A percentile compares a stretch with the other conserved stretches of the same genome.
phyloP scores from a whole-genome alignment of 1,284 basidiomycete genomes.

The Sparassis latifolia region DNA sequence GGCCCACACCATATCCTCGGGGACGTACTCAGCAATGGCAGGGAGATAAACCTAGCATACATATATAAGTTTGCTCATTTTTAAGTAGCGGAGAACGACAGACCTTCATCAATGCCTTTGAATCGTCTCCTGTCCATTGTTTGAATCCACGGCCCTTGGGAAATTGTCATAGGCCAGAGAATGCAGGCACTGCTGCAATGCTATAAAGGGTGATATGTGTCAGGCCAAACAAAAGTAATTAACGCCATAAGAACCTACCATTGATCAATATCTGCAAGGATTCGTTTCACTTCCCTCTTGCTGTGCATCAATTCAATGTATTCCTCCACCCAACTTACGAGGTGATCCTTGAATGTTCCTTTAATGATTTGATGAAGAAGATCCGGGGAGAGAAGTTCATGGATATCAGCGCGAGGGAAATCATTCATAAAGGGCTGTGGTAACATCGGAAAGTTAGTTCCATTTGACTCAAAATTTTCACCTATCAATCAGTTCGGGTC shows the following conservation, averaged over 20 bases:
- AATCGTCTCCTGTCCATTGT: slow-evolving; percentile 20
- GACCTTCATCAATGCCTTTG: slow-evolving; percentile 18
- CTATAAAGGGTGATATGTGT: slow-evolving; percentile 2
- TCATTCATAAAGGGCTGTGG: slow-evolving; percentile 7
- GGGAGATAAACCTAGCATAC: slow-evolving; percentile 15
- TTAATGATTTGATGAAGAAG: no score
- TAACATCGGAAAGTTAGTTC: no score
- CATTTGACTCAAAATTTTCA: no score
- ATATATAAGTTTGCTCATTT: background rate
- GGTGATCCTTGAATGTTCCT: slow-evolving; percentile 8
- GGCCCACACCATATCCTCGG: slow-evolving; percentile 11
- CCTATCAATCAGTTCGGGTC: no score
- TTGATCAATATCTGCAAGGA: slow-evolving; percentile 15
- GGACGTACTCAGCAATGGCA: slow-evolving; percentile 17
- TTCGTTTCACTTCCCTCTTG: background rate
- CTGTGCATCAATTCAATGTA: slow-evolving; percentile 2
- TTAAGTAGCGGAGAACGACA: background rate
- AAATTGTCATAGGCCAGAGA: slow-evolving; percentile 8
- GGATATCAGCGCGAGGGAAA: background rate
- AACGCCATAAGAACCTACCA: slow-evolving; percentile 4
- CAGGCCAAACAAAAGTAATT: background rate
- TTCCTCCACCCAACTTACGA: slow-evolving; percentile 12
- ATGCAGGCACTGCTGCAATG: slow-evolving; percentile 3
- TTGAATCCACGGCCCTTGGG: slow-evolving; percentile 15
- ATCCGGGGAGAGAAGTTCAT: no score